Evolutionary conservation across 2,329 filamentous ascomycete genomes (phyloP).

Genomic region (Ceratocystis ficicola): DNA sequence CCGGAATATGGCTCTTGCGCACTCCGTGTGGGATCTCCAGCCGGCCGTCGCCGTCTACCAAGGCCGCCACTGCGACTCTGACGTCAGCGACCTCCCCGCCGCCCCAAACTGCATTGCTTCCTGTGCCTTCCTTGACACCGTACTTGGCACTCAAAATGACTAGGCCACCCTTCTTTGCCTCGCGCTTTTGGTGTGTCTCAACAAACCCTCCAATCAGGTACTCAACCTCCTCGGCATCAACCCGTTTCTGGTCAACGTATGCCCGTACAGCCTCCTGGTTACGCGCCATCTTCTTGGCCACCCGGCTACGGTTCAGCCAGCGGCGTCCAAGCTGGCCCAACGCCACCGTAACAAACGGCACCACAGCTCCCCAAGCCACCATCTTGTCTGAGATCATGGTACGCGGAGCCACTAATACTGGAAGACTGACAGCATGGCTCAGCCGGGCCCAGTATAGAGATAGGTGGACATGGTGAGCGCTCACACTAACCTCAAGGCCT

Average conservation of each 20-base stretch:
- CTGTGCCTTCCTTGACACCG: slow-evolving; percentile 29
- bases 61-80: slow-evolving; percentile 37
- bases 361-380: slow-evolving; percentile 32
- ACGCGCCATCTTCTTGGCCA: slow-evolving; percentile 19
- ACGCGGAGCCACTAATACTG: slow-evolving; percentile 25
- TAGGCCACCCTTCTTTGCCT: slow-evolving; percentile 31
- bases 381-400: slow-evolving; percentile 26
- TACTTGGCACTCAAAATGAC: slow-evolving; percentile 40
- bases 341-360: slow-evolving; percentile 34
- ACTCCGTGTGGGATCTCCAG: slow-evolving; percentile 33
- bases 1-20: slow-evolving; percentile 35
- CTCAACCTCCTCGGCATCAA: slow-evolving; percentile 37
- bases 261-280: slow-evolving; percentile 8
- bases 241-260: slow-evolving; percentile 29
- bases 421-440: slow-evolving; percentile 28
- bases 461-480: slow-evolving; percentile 33
- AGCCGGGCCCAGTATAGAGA: slow-evolving; percentile 39
- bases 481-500: slow-evolving; percentile 36
- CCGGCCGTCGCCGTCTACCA: slow-evolving; percentile 32
- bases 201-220: slow-evolving; percentile 34
- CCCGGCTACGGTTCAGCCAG: slow-evolving; percentile 29
- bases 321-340: slow-evolving; percentile 26
- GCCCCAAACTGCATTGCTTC: slow-evolving; percentile 26
- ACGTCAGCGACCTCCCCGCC: slow-evolving; percentile 39
- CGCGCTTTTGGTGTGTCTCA: slow-evolving; percentile 31